Conservation (phyloP, 2,329 filamentous ascomycete genomes). For the Exophiala sp. region DNA sequence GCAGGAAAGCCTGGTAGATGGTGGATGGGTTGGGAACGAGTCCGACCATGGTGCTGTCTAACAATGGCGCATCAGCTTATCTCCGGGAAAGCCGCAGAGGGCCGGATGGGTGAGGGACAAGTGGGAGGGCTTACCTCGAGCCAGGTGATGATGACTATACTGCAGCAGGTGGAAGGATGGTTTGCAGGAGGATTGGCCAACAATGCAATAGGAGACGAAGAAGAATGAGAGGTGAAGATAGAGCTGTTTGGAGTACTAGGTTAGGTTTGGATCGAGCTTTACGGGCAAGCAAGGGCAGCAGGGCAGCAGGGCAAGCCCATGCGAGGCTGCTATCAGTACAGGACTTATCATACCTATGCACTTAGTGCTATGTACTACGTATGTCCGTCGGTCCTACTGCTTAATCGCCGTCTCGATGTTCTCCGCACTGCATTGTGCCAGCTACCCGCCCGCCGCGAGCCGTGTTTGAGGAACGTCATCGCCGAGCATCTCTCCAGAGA, state of each 20-base stretch:
- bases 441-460: background rate
- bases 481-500: background rate
- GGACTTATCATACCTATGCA: too few relatives aligned
- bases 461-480: background rate
- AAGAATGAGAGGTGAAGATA: conserved; percentile 5
- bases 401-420: background rate
- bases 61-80: conserved; percentile 20
- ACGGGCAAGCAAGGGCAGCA: background rate
- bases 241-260: background rate
- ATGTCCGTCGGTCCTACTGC: too few relatives aligned
- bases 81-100: conserved; percentile 5
- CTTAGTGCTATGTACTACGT: too few relatives aligned
- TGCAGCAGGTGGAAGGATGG: conserved; percentile 6
- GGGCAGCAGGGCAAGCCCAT: background rate
- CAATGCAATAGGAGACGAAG: conserved; percentile 2
- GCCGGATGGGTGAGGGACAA: background rate
- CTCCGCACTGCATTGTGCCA: background rate
- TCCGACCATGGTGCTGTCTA: conserved; percentile 25
- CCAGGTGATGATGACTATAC: conserved; percentile 6
- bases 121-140: conserved; percentile 12
- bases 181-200: conserved; percentile 1
- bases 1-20: conserved; percentile 47
- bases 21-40: conserved; percentile 29
- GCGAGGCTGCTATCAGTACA: background rate
- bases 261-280: background rate